Percentiles rank a stretch among this genome's conserved stretches.
Evolutionary conservation across 2,329 filamentous ascomycete species (phyloP).

Genomic region (Sodiomyces alkalinus): DNA sequence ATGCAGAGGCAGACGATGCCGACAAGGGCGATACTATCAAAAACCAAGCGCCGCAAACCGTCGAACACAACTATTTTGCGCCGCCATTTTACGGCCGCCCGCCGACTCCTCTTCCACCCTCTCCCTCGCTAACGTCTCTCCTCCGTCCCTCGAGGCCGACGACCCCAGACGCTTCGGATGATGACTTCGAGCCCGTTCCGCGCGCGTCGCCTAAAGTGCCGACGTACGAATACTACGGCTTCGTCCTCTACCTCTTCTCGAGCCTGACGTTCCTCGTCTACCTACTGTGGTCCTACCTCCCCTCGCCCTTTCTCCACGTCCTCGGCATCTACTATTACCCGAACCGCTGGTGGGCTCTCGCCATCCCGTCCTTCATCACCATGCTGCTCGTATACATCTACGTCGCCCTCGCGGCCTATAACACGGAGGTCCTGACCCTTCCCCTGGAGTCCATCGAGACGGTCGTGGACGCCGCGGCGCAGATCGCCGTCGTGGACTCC

Average conservation of each 20-base stretch:
- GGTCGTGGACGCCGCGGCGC: slow-evolving; percentile 78
- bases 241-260: slow-evolving; percentile 86
- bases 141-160: slow-evolving; percentile 83
- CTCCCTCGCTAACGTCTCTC: slow-evolving; percentile 81
- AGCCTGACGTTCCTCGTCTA: slow-evolving; percentile 64
- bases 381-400: slow-evolving; percentile 87
- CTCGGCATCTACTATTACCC: slow-evolving; percentile 95
- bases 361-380: slow-evolving; percentile 79
- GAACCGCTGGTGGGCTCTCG: slow-evolving; percentile 93
- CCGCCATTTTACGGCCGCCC: slow-evolving; percentile 96
- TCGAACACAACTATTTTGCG: slow-evolving; percentile 41
- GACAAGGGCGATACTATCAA: slow-evolving; percentile 15
- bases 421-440: slow-evolving; percentile 75
- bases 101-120: slow-evolving; percentile 86
- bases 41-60: slow-evolving; percentile 27
- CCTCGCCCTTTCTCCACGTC: slow-evolving; percentile 79
- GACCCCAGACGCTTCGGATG: slow-evolving; percentile 82
- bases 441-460: slow-evolving; percentile 70
- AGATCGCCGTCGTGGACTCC: slow-evolving; percentile 67
- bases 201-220: slow-evolving; percentile 84
- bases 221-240: slow-evolving; percentile 99
- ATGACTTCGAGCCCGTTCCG: slow-evolving; percentile 65
- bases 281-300: slow-evolving; percentile 76
- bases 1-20: slow-evolving; percentile 1
- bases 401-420: slow-evolving; percentile 80